Conservation (phyloP, 2,329 filamentous ascomycete genomes). For the Ceratocystis papillata region DNA sequence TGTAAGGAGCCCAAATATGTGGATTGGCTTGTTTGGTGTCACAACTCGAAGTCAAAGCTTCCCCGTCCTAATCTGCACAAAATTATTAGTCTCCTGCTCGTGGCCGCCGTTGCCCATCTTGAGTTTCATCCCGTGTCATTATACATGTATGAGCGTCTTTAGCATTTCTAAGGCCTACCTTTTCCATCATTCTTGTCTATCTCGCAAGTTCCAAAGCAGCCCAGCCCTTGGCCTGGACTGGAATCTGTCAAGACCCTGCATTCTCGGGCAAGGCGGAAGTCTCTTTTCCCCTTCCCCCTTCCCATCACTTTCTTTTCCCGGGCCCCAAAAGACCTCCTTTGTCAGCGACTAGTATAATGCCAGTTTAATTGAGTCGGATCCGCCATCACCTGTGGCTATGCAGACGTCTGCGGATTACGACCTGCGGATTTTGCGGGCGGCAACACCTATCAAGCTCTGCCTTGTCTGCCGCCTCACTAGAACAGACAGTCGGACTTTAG, state of each 20-base stretch:
- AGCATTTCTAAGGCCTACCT: background rate
- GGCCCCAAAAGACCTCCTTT: background rate
- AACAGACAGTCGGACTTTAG: background rate
- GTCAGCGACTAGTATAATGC: background rate
- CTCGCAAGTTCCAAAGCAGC: background rate
- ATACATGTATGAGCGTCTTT: background rate
- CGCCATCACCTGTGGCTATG: background rate
- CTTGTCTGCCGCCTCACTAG: background rate
- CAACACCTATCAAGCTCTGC: background rate
- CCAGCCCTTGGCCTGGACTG: background rate
- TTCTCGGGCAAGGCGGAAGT: conserved; percentile 16
- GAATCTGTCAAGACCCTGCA: conserved; percentile 4
- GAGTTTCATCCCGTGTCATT: too few relatives aligned
- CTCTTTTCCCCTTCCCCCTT: conserved; percentile 1
- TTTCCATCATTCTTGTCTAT: background rate
- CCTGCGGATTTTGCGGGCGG: background rate
- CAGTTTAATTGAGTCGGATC: background rate
- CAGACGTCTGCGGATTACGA: background rate
- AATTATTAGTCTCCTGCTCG: too few relatives aligned
- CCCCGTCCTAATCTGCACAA: background rate
- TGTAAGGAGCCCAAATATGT: background rate
- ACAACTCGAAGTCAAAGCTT: conserved; percentile 7
- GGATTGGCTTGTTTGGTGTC: conserved; percentile 4
- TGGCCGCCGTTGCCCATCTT: too few relatives aligned
- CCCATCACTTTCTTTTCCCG: conserved; percentile 2